phyloP scores from a whole-genome alignment of 495 filamentous ascomycete species.

The Hyphodiscus hymeniophilus region DNA sequence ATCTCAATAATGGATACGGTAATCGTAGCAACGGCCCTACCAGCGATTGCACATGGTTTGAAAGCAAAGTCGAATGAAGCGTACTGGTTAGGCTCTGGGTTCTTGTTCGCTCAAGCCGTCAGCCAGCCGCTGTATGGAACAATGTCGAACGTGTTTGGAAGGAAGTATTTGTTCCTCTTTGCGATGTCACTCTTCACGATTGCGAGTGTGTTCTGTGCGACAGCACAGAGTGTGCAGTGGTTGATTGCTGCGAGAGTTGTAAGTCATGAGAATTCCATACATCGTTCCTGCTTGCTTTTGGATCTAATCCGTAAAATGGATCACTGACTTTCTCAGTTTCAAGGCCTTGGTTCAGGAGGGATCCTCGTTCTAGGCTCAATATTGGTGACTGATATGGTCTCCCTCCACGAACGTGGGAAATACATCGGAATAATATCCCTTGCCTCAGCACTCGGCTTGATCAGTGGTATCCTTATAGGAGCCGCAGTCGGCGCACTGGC shows the following conservation, averaged over 20 bases:
- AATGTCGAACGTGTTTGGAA: conserved; percentile 33
- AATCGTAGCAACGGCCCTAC: conserved; percentile 5
- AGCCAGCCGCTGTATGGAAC: conserved; percentile 34
- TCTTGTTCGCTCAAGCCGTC: conserved; percentile 31
- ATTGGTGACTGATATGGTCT: conserved; percentile 45
- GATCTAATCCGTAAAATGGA: no score
- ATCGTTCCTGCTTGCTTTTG: no score
- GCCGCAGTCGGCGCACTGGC: conserved; percentile 24
- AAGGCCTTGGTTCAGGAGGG: conserved; percentile 55
- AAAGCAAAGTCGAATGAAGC: conserved; percentile 23
- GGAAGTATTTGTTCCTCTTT: conserved; percentile 32
- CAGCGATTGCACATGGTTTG: conserved; percentile 25
- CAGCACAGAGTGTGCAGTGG: conserved; percentile 39
- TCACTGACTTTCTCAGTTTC: no score
- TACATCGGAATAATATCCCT: conserved; percentile 26
- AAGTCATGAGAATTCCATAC: no score
- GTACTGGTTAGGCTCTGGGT: conserved; percentile 35
- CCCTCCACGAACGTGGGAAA: conserved; percentile 30
- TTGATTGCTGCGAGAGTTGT: conserved; percentile 43
- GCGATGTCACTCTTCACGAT: conserved; percentile 35
- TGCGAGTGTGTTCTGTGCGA: conserved; percentile 40
- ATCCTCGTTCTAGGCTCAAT: conserved; percentile 44
- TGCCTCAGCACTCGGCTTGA: conserved; percentile 29
- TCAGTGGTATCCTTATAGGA: conserved; percentile 32
- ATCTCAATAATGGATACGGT: no score